Percentiles rank a stretch among this genome's conserved stretches.
Conservation (phyloP, 352 stramenopile species). For the Aphanomyces stellatus region DNA sequence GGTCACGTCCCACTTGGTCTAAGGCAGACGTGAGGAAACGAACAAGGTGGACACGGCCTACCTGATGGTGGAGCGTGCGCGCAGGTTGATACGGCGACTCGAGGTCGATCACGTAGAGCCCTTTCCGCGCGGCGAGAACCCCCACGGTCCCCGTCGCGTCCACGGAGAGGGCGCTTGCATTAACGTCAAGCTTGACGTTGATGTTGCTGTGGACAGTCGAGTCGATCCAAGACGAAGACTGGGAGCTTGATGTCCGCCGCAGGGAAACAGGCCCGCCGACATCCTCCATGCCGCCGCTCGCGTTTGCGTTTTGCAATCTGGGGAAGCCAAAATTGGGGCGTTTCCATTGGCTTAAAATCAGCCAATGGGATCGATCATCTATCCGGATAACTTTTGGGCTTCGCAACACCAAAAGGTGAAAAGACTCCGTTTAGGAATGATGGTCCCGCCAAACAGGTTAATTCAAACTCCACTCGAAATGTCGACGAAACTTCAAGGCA, state of each 20-base stretch:
- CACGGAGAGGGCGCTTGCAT: slow-evolving; percentile 57
- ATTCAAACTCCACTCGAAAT: no score
- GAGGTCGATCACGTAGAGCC: slow-evolving; percentile 63
- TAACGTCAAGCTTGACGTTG: slow-evolving; percentile 52
- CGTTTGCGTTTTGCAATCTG: background rate
- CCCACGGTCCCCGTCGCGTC: slow-evolving; percentile 57
- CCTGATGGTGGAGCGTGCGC: slow-evolving; percentile 56
- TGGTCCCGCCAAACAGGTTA: no score
- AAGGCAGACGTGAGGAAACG: background rate
- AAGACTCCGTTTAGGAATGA: no score
- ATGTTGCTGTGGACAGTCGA: slow-evolving; percentile 45
- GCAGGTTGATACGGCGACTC: slow-evolving; percentile 49
- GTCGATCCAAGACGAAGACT: slow-evolving; percentile 2
- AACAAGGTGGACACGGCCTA: no score
- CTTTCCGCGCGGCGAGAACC: slow-evolving; percentile 56
- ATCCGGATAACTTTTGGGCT: background rate
- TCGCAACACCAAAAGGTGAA: background rate
- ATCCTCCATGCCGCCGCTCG: background rate
- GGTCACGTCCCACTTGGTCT: slow-evolving; percentile 67
- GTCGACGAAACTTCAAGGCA: background rate
- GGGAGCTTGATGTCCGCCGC: slow-evolving; percentile 1
- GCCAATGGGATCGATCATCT: background rate
- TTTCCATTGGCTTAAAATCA: background rate
- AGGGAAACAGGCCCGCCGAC: background rate
- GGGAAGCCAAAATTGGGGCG: background rate